Evolutionary conservation across 495 filamentous ascomycete genomes (phyloP).

Genomic region (Penicillium pulvis): DNA sequence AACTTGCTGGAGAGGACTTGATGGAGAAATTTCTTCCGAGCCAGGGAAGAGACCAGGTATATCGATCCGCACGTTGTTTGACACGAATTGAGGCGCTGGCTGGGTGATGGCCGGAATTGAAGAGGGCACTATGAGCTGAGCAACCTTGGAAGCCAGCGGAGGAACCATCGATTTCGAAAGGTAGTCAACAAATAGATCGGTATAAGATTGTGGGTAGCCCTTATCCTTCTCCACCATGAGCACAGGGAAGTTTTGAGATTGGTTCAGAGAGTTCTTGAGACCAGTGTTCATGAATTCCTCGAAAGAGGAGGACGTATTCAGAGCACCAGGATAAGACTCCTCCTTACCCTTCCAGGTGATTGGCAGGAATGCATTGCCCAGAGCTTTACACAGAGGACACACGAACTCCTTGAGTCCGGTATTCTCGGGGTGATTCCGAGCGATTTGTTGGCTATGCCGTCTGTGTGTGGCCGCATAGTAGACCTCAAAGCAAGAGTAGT

Average conservation of each 20-base stretch:
- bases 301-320: constrained; percentile 62
- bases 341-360: constrained; percentile 95
- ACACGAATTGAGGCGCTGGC: constrained; percentile 2
- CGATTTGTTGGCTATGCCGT: constrained; percentile 87
- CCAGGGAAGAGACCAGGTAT: constrained; percentile 51
- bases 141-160: constrained; percentile 61
- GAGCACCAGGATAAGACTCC: constrained; percentile 69
- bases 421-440: constrained; percentile 86
- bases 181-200: constrained; percentile 66
- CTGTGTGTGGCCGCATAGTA: constrained; percentile 81
- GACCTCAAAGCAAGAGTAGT: constrained; percentile 91
- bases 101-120: constrained; percentile 25
- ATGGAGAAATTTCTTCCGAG: constrained; percentile 35
- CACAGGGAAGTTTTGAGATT: constrained; percentile 37
- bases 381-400: constrained; percentile 96
- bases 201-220: constrained; percentile 41
- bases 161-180: constrained; percentile 60
- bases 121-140: constrained; percentile 42
- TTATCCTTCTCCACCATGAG: constrained; percentile 45
- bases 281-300: constrained; percentile 52
- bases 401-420: constrained; percentile 81
- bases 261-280: constrained; percentile 34
- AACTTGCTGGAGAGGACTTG: constrained; percentile 38
- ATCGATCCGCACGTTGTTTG: constrained; percentile 34
- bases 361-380: constrained; percentile 93